Conservation (phyloP, 306 rosid genomes). For the Medicago arabica region DNA sequence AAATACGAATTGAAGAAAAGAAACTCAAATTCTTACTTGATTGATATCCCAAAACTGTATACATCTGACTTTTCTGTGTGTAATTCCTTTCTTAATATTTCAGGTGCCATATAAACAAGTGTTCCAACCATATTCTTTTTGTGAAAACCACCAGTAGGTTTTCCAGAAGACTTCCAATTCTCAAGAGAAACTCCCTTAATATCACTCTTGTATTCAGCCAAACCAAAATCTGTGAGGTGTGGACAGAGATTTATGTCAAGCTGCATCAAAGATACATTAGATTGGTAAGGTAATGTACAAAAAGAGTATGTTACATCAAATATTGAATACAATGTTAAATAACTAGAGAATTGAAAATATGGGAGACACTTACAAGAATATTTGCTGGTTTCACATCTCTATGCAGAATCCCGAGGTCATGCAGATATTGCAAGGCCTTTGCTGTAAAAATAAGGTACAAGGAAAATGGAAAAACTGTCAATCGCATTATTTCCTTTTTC, state of each 20-base stretch:
- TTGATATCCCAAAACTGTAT: slow-evolving; percentile 83
- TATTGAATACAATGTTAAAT: background rate
- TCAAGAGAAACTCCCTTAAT: slow-evolving; percentile 69
- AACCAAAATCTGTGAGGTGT: slow-evolving; percentile 91
- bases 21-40: slow-evolving; percentile 66
- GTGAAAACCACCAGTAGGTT: slow-evolving; percentile 98
- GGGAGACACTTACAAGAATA: slow-evolving; percentile 73
- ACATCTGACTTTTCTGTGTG: slow-evolving; percentile 91
- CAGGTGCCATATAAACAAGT: slow-evolving; percentile 95
- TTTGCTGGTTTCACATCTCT: slow-evolving; percentile 98
- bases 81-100: slow-evolving; percentile 79
- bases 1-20: slow-evolving; percentile 1
- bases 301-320: slow-evolving; percentile 26
- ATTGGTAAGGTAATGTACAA: slow-evolving; percentile 30
- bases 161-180: slow-evolving; percentile 89
- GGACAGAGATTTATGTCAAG: slow-evolving; percentile 76
- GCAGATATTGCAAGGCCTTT: slow-evolving; percentile 85
- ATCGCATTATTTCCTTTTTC: slow-evolving; percentile 13
- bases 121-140: slow-evolving; percentile 95
- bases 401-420: slow-evolving; percentile 87
- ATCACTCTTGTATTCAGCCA: slow-evolving; percentile 73
- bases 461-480: slow-evolving; percentile 45
- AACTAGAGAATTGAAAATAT: slow-evolving; percentile 40
- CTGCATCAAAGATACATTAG: slow-evolving; percentile 54
- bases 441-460: slow-evolving; percentile 65